Evolutionary conservation across 148 eudicot genomes (phyloP), one percentile per base, ranked within the genome.

Genomic region (Gaultheria prostrata): DNA sequence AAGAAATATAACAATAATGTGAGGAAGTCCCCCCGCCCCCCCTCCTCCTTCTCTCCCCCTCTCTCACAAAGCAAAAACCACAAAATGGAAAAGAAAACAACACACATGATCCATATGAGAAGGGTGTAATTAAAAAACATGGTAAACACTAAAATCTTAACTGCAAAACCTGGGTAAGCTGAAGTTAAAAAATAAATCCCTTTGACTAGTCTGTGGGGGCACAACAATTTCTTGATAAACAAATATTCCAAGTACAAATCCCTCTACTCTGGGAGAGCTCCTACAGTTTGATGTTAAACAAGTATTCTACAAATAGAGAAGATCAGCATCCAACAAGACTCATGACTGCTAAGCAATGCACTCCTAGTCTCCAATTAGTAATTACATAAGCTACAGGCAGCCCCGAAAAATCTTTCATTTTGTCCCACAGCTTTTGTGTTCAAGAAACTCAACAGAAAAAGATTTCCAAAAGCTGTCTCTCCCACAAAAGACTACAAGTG

Each of bases 311-410:
- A 59, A 70, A 70, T 15, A 14, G 43, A 74, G 35, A 35, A 72
- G 77, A 51, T 43, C 30, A 12, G 57, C 28, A 13, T 24, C 11
- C 30, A 15, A 26, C 35, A 76, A 12, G 57, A 76, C 28, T n/a
- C 35, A 26, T 76, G 56, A 48, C 28, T 46, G 9, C 26, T 24
- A 15, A 48, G 33, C 32, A 76, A 13, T n/a, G 9, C 15, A 24
- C 35, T 48, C 20, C 35, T 24, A 76, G n/a, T n/a, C n/a, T n/a
- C n/a, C n/a, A n/a, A n/a, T 26, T 48, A 49, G 33, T 30, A 76
- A 24, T 48, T 24, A 76, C 20, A 76, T 75, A 26, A 48, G 57
- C 33, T 76, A 76, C 79, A 46, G 79, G 79, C 79, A 10, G 54
- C 17, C 49, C 54, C 5, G 35, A 48, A 24, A 76, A 18, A 76